These are phyloP conservation scores for Chalaropsis ovoidea DNA, from an alignment of 2,329 filamentous ascomycete genomes.

Conservation along the genomic window DNA sequence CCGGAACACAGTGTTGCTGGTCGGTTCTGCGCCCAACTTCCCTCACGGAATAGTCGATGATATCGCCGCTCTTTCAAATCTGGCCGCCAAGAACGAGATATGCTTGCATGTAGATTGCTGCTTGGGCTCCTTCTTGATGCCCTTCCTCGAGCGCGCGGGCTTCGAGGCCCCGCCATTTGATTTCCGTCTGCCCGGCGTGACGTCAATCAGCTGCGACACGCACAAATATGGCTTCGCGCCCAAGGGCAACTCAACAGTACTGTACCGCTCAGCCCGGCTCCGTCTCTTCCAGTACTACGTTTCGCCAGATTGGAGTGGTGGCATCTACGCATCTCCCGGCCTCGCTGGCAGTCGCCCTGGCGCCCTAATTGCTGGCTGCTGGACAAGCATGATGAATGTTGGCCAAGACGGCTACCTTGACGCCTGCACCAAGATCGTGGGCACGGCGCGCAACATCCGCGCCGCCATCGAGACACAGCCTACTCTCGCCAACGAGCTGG, in stretches of 20 bases:
- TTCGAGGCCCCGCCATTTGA: constrained; percentile 85
- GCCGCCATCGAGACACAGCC: constrained; percentile 61
- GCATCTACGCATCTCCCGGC: constrained; percentile 87
- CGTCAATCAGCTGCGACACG: constrained; percentile 90
- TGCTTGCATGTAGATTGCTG: constrained; percentile 97
- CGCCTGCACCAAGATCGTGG: constrained; percentile 79
- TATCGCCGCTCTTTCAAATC: constrained; percentile 70
- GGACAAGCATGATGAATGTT: constrained; percentile 80
- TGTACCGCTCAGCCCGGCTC: constrained; percentile 73
- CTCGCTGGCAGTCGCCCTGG: constrained; percentile 88
- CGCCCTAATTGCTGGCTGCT: constrained; percentile 89
- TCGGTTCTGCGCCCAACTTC: constrained; percentile 94
- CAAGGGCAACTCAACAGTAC: constrained; percentile 87
- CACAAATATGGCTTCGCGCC: constrained; percentile 99
- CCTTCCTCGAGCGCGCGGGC: constrained; percentile 84
- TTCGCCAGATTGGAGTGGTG: constrained; percentile 86
- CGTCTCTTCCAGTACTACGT: constrained; percentile 95
- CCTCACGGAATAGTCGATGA: constrained; percentile 97
- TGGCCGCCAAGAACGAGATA: constrained; percentile 68
- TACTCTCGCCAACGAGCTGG: constrained; percentile 59
- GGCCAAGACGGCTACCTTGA: constrained; percentile 83
- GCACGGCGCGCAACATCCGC: constrained; percentile 71
- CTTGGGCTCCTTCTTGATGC: constrained; percentile 87
- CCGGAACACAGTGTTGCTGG: constrained; percentile 83
- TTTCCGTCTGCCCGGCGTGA: constrained; percentile 88